These are phyloP conservation scores for Microbotryum intermedium DNA, from an alignment of 1,284 basidiomycete species.

Conservation along the genomic window DNA sequence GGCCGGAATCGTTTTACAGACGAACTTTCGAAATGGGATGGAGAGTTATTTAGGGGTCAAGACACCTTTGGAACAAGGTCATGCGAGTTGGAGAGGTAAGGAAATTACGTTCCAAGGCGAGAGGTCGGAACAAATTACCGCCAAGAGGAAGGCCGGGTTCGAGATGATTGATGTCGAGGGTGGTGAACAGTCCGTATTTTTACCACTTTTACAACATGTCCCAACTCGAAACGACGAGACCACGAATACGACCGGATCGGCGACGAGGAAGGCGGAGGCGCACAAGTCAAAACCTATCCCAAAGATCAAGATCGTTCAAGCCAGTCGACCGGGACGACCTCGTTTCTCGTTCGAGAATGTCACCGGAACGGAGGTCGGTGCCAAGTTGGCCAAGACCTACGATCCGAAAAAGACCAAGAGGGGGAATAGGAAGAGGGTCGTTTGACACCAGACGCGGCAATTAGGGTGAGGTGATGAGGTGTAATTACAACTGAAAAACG, in stretches of 20 bases:
- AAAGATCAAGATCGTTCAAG: conserved; percentile 2
- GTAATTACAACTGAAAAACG: too few species aligned
- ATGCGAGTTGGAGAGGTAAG: conserved; percentile 20
- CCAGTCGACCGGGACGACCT: conserved; percentile 19
- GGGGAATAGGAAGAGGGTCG: not conserved
- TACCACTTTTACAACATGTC: conserved; percentile 14
- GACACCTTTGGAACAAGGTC: not conserved
- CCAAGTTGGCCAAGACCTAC: conserved; percentile 6
- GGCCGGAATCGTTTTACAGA: conserved; percentile 18
- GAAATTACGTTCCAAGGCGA: conserved; percentile 10
- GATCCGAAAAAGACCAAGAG: conserved; percentile 16
- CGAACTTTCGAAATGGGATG: conserved; percentile 20
- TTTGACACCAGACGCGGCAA: too few species aligned
- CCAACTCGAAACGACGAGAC: too few species aligned
- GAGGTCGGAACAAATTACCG: not conserved
- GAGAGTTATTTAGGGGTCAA: conserved; percentile 22
- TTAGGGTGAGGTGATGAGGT: too few species aligned
- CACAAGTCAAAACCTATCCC: conserved; percentile 9
- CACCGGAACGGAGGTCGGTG: conserved; percentile 11
- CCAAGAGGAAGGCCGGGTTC: conserved; percentile 17
- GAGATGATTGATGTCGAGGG: conserved; percentile 28
- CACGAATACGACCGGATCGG: too few species aligned
- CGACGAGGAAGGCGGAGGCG: too few species aligned
- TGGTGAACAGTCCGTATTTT: conserved; percentile 11
- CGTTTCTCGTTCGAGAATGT: conserved; percentile 17